Conservation (phyloP, 2,329 filamentous ascomycete genomes). For the Colletotrichum horii region DNA sequence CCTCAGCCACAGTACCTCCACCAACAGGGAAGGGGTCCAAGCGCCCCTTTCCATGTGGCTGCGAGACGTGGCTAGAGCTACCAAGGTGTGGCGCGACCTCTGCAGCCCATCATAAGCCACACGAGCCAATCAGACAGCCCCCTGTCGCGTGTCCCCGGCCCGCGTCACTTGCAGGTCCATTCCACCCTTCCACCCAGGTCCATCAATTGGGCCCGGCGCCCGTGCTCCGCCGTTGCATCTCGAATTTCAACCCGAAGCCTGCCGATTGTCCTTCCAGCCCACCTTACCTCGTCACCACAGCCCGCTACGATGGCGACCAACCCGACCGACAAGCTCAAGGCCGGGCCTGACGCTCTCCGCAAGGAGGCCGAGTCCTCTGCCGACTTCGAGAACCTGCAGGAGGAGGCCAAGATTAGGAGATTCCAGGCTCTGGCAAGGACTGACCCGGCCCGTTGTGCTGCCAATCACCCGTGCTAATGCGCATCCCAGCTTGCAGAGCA, state of each 20-base stretch:
- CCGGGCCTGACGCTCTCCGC: constrained; percentile 41
- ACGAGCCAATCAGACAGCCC: not conserved
- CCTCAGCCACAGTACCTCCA: not conserved
- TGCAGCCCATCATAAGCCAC: not conserved
- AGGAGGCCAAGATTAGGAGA: constrained; percentile 44
- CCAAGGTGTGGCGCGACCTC: not conserved
- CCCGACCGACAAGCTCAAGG: constrained; percentile 44
- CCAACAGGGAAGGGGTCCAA: not conserved
- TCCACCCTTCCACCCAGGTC: not conserved
- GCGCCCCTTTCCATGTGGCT: not conserved
- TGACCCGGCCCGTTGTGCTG: not conserved
- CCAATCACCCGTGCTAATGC: not conserved
- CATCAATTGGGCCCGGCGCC: not conserved
- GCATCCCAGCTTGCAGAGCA: constrained; percentile 12
- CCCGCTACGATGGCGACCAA: constrained; percentile 36
- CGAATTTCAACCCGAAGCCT: constrained; percentile 18
- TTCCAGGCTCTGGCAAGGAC: constrained; percentile 40
- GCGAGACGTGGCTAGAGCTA: not conserved
- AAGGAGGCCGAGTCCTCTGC: constrained; percentile 42
- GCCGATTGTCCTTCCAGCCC: constrained; percentile 16
- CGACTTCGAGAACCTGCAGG: constrained; percentile 38
- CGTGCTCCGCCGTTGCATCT: constrained; percentile 11
- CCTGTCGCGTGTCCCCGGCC: not conserved
- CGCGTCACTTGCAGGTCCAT: not conserved
- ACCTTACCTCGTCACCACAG: constrained; percentile 26